These are phyloP conservation scores for Trametes cingulata DNA, from an alignment of 768 basidiomycete species.

Conservation along the genomic window DNA sequence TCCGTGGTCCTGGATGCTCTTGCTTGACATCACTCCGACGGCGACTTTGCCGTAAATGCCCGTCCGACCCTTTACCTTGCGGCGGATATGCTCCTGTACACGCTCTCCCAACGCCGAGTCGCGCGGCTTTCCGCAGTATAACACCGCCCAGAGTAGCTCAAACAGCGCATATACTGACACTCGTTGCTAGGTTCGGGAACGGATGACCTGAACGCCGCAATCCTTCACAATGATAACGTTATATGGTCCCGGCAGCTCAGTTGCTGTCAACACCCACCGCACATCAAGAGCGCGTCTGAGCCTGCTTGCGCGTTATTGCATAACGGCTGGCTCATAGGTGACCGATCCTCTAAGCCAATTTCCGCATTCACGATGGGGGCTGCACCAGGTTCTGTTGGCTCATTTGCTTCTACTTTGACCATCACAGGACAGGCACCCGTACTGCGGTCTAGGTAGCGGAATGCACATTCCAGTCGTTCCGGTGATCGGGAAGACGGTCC, in stretches of 20 bases:
- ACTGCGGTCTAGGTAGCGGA: neutral
- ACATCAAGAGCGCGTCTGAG: too few species aligned
- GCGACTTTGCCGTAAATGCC: neutral
- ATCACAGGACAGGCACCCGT: neutral
- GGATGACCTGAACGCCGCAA: neutral
- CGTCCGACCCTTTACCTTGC: neutral
- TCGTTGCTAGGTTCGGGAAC: neutral
- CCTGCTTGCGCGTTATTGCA: too few species aligned
- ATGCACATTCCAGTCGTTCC: neutral
- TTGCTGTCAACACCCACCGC: neutral
- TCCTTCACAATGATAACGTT: neutral
- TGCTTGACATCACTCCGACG: neutral
- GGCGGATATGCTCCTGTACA: neutral
- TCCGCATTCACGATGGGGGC: too few species aligned
- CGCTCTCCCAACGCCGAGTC: neutral
- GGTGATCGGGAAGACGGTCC: conserved; percentile 1
- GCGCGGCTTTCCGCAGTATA: conserved; percentile 1
- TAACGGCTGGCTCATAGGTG: too few species aligned
- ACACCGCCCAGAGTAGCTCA: neutral
- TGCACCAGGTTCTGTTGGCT: neutral
- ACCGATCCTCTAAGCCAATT: too few species aligned
- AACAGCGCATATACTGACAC: neutral
- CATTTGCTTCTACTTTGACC: neutral
- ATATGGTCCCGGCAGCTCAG: neutral
- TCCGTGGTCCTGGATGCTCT: too few species aligned